Percentiles rank a stretch among this genome's conserved stretches.
Evolutionary conservation across 192 early-diverging fungal genomes (phyloP).

Genomic region (Coemansia sp.): DNA sequence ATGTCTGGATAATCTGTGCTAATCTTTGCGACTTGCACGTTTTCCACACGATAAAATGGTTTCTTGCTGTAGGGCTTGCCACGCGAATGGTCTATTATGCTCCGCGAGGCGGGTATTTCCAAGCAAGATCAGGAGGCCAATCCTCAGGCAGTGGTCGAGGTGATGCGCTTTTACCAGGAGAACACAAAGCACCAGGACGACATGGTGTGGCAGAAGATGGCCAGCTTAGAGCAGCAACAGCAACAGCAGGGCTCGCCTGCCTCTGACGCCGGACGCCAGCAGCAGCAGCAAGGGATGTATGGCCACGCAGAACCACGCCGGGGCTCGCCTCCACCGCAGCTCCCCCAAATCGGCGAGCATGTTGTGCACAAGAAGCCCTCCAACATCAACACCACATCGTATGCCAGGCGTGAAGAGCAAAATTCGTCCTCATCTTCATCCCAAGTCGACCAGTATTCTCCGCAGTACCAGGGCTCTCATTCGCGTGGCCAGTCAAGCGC

Average conservation of each 20-base stretch:
- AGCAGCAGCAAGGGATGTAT: conserved; percentile 27
- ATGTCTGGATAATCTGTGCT: conserved; percentile 2
- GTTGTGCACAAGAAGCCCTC: conserved; percentile 38
- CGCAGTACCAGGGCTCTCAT: conserved; percentile 31
- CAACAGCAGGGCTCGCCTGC: conserved; percentile 20
- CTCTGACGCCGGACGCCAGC: conserved; percentile 45
- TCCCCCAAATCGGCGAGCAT: conserved; percentile 50
- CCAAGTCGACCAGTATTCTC: conserved; percentile 42
- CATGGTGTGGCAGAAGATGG: conserved; percentile 57
- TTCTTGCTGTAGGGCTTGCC: conserved; percentile 78
- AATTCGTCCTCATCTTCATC: conserved; percentile 5
- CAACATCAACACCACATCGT: conserved; percentile 29
- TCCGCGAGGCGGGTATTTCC: conserved; percentile 92
- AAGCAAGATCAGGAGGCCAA: conserved; percentile 92
- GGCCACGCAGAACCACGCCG: conserved; percentile 20
- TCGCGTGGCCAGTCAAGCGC: conserved; percentile 4
- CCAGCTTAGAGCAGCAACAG: conserved; percentile 27
- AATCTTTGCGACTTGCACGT: conserved; percentile 7
- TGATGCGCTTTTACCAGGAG: conserved; percentile 84
- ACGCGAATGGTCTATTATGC: conserved; percentile 88
- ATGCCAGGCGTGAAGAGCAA: conserved; percentile 26
- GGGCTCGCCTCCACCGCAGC: conserved; percentile 45
- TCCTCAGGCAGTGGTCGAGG: conserved; percentile 86
- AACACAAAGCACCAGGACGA: conserved; percentile 56
- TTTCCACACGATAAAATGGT: conserved; percentile 4